Percentiles rank a stretch among this genome's conserved stretches.
phyloP scores from a whole-genome alignment of 2,329 filamentous ascomycete genomes.

The Pestalotiopsis sp. region DNA sequence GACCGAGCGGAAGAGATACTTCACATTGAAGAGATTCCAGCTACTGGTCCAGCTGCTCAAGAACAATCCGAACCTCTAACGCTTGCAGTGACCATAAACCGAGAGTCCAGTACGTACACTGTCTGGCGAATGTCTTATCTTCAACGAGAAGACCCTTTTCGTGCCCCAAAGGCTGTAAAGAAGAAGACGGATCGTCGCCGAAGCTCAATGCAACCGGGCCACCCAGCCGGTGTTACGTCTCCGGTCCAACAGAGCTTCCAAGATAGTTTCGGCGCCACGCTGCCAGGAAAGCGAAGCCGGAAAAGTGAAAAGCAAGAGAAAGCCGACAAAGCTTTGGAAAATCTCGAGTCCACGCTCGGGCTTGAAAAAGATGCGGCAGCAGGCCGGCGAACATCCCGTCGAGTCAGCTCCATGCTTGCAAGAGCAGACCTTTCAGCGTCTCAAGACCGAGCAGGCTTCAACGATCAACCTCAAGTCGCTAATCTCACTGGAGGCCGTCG shows the following conservation, averaged over 20 bases:
- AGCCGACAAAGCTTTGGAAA: constrained; percentile 56
- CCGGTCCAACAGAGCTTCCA: constrained; percentile 72
- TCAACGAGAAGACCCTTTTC: constrained; percentile 63
- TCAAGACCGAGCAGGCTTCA: constrained; percentile 79
- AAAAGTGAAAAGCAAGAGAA: constrained; percentile 52
- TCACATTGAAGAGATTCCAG: constrained; percentile 72
- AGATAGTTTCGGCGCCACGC: constrained; percentile 73
- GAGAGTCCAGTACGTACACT: constrained; percentile 75
- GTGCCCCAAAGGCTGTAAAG: constrained; percentile 49
- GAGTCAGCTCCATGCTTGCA: constrained; percentile 89
- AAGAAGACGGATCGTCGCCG: constrained; percentile 54
- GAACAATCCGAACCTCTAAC: constrained; percentile 56
- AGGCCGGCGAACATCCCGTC: constrained; percentile 65
- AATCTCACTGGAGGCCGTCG: constrained; percentile 55
- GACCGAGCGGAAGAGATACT: constrained; percentile 81
- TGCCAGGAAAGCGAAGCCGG: constrained; percentile 55
- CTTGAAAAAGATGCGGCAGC: constrained; percentile 62
- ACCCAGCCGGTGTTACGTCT: constrained; percentile 75
- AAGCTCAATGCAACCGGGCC: constrained; percentile 68
- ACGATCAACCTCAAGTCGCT: constrained; percentile 59
- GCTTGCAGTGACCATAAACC: constrained; percentile 80
- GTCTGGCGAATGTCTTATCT: constrained; percentile 85
- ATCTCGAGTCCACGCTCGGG: constrained; percentile 71
- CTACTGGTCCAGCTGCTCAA: constrained; percentile 46
- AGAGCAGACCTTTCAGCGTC: constrained; percentile 85